Evolutionary conservation across 371 early-diverging fungal genomes (phyloP), one percentile per base, ranked within the genome.

Genomic region (Rhizopus microsporus): DNA sequence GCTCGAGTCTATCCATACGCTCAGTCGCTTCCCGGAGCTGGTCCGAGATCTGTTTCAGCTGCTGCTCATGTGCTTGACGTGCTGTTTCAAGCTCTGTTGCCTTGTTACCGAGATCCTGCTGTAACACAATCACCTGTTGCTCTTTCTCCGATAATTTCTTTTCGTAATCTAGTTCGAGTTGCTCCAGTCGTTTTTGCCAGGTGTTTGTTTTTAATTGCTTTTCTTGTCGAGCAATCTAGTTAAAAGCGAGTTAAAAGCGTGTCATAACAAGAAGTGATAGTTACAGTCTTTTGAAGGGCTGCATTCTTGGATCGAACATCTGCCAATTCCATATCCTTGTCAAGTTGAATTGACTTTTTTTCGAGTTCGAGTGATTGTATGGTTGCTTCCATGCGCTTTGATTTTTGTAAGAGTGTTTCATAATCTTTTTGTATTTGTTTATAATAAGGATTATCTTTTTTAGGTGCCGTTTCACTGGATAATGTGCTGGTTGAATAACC

Each of bases 361-460:
- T 75, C 72, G 16, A 40, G 54, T 42, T 61, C 60, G 2, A 62
- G 46, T 9, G 66, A 29, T 40, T 68, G 60, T 13, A 75, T 43
- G 4, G 30, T 60, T 10, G 58, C 7, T 23, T 75, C 72, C 54
- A 72, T 17, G 51, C 70, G 69, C 39, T 62, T 70, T 42, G 51
- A 60, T 63, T 72, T 75, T 6, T 59, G 7, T 34, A 68, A 62
- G 31, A 75, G 56, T 15, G 62, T 37, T 17, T 75, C 76, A 4
- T 69, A 68, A 49, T 75, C 76, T 35, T 72, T 75, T 54, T 70
- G 72, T 66, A 69, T 71, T 15, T 62, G 15, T 42, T 53, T 29
- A 23, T 23, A 23, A 23, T 23, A 23, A 29, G 17, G 15, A 29
- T n/a, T n/a, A 3, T n/a, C n/a, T 8, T 42, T 42, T n/a, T 15